These are phyloP conservation scores for Oryza nivara DNA, from an alignment of 176 grass and related monocot species.

Conservation along the genomic window DNA sequence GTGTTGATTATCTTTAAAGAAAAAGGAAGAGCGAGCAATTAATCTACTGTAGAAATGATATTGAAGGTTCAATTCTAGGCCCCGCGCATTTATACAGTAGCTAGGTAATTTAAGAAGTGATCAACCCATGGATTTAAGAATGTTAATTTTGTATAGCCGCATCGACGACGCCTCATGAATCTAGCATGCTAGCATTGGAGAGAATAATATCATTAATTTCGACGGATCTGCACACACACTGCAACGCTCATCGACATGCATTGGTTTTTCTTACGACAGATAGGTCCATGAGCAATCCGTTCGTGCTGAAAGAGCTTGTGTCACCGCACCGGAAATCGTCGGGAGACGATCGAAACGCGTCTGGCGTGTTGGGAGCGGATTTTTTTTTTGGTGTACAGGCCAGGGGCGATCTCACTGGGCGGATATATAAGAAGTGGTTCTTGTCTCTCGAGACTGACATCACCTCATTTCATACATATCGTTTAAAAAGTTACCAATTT, in stretches of 20 bases:
- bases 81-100: neutral
- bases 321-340: neutral
- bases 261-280: neutral
- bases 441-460: too few relatives aligned
- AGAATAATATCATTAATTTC: too few relatives aligned
- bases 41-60: neutral
- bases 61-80: neutral
- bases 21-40: neutral
- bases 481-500: too few relatives aligned
- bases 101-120: too few relatives aligned
- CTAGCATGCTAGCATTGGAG: too few relatives aligned
- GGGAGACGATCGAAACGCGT: neutral
- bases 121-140: too few relatives aligned
- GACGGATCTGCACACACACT: too few relatives aligned
- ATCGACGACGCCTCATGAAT: too few relatives aligned
- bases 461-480: accelerated
- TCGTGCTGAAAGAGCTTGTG: neutral
- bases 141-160: too few relatives aligned
- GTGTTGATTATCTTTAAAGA: neutral
- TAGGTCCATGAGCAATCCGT: neutral
- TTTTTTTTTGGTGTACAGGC: too few relatives aligned
- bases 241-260: neutral
- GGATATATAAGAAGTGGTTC: neutral
- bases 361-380: neutral
- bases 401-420: neutral